phyloP scores from a whole-genome alignment of 2,329 filamentous ascomycete species.

The Aspergillus brunneoviolaceus region DNA sequence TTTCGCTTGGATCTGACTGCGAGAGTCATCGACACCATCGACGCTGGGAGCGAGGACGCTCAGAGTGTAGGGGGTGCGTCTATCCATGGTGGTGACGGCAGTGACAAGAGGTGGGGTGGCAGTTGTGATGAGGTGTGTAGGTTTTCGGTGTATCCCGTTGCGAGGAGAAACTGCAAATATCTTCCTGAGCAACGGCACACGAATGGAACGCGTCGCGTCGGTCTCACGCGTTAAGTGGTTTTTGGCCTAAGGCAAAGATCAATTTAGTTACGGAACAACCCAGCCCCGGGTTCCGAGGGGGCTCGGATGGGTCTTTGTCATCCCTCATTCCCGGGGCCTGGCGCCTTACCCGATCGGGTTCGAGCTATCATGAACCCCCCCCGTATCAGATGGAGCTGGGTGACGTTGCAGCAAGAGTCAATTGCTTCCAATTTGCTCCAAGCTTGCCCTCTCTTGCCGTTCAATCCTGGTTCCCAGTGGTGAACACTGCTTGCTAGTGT shows the following conservation, averaged over 20 bases:
- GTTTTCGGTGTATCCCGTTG: conserved; percentile 10
- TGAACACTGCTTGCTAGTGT: conserved; percentile 2
- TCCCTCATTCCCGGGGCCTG: conserved; percentile 10
- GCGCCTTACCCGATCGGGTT: conserved; percentile 30
- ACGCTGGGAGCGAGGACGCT: conserved; percentile 72
- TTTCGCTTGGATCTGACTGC: conserved; percentile 71
- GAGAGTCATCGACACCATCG: conserved; percentile 66
- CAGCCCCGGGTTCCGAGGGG: conserved; percentile 11
- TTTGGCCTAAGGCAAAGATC: conserved; percentile 17
- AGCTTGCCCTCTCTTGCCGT: not conserved
- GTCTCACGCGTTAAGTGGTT: conserved; percentile 43
- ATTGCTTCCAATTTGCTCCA: not conserved
- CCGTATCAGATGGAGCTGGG: conserved; percentile 22
- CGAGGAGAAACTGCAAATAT: conserved; percentile 23
- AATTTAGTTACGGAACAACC: conserved; percentile 10
- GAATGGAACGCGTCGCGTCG: conserved; percentile 37
- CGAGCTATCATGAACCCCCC: conserved; percentile 28
- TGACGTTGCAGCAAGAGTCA: conserved; percentile 15
- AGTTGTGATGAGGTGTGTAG: conserved; percentile 11
- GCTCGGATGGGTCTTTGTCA: conserved; percentile 14
- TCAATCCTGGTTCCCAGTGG: conserved; percentile 5
- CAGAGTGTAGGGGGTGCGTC: conserved; percentile 80
- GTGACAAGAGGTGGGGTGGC: conserved; percentile 15
- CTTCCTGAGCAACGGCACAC: conserved; percentile 27
- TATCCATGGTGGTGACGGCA: conserved; percentile 65